phyloP scores from a whole-genome alignment of 495 filamentous ascomycete genomes.

The Penicillium alfredii region DNA sequence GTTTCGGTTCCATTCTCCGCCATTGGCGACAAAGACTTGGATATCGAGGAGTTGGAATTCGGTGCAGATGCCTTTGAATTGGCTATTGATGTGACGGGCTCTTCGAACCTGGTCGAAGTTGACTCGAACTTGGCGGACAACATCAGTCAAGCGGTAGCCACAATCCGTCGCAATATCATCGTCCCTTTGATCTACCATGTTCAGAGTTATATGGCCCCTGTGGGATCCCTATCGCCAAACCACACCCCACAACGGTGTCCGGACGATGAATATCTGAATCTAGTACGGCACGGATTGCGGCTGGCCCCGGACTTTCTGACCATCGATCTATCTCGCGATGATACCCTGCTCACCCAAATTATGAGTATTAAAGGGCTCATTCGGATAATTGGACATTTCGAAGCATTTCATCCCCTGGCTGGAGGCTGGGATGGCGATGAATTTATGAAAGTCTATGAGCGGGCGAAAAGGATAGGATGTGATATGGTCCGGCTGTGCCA shows the following conservation, averaged over 20 bases:
- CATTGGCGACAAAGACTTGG: slow-evolving; percentile 48
- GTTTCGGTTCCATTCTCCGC: slow-evolving; percentile 55
- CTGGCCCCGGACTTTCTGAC: slow-evolving; percentile 65
- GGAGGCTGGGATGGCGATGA: slow-evolving; percentile 38
- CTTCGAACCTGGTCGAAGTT: slow-evolving; percentile 24
- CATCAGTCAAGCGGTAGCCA: slow-evolving; percentile 52
- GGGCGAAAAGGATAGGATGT: slow-evolving; percentile 40
- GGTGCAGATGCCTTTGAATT: slow-evolving; percentile 64
- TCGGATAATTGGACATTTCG: slow-evolving; percentile 61
- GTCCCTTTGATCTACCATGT: slow-evolving; percentile 49
- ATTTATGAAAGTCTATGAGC: slow-evolving; percentile 32
- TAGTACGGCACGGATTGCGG: slow-evolving; percentile 62
- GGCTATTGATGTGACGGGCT: slow-evolving; percentile 47
- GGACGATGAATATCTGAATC: slow-evolving; percentile 48
- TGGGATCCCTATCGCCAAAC: slow-evolving; percentile 14
- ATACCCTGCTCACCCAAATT: slow-evolving; percentile 47
- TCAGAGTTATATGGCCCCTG: slow-evolving; percentile 26
- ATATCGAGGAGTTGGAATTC: slow-evolving; percentile 61
- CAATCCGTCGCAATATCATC: slow-evolving; percentile 57
- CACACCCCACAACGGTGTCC: slow-evolving; percentile 16
- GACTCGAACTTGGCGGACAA: slow-evolving; percentile 33
- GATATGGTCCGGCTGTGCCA: slow-evolving; percentile 46
- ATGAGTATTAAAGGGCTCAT: slow-evolving; percentile 53
- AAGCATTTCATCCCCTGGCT: slow-evolving; percentile 39
- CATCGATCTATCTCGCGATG: slow-evolving; percentile 56